These are phyloP conservation scores for Penicillium sp. DNA, from an alignment of 2,329 filamentous ascomycete species.

Conservation along the genomic window DNA sequence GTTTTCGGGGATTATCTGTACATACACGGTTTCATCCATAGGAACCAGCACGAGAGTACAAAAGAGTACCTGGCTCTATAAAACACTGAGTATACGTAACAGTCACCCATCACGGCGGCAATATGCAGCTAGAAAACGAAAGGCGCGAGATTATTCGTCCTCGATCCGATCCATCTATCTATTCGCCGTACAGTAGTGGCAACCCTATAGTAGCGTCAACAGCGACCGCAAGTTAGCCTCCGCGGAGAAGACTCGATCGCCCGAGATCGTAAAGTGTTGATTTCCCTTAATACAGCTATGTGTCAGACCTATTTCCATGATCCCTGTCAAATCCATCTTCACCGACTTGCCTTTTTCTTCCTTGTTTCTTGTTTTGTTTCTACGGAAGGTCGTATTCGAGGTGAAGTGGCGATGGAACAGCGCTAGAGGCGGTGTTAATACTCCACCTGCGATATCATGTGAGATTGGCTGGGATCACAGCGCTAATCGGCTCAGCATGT, in stretches of 20 bases:
- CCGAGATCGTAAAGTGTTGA: conserved; percentile 12
- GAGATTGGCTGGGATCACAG: background rate
- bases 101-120: background rate
- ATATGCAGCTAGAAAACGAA: conserved; percentile 7
- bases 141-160: background rate
- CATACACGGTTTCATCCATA: too few relatives aligned
- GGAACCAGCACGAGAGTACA: too few relatives aligned
- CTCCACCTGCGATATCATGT: too few relatives aligned
- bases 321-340: too few relatives aligned
- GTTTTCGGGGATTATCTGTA: background rate
- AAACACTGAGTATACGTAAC: background rate
- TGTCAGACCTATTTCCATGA: too few relatives aligned
- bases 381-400: conserved; percentile 6
- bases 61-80: background rate
- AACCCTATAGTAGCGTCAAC: background rate
- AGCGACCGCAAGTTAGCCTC: conserved; percentile 5
- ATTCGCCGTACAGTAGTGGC: too few relatives aligned
- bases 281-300: too few relatives aligned
- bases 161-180: background rate
- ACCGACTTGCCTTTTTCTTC: background rate
- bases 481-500: conserved; percentile 5
- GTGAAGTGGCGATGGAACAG: background rate
- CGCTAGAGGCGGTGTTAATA: background rate
- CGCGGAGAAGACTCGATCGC: conserved; percentile 1
- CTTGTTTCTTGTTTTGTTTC: background rate